Evolutionary conservation across 2,329 filamentous ascomycete genomes (phyloP).

Genomic region (Massarina eburnea): DNA sequence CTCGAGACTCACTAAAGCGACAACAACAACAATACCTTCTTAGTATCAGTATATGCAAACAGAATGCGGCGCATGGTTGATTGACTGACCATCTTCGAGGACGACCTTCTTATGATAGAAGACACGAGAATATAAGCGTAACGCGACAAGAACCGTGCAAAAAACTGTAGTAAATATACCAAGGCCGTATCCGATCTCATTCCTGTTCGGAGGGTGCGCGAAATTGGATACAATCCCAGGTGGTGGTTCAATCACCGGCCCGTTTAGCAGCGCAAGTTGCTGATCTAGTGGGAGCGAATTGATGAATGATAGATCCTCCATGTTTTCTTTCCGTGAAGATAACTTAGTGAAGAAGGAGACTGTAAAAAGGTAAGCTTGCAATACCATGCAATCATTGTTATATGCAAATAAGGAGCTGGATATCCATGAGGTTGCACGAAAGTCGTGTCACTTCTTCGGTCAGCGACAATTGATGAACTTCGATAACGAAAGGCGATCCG

Average conservation of each 20-base stretch:
- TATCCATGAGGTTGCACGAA: no score
- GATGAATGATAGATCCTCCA: no score
- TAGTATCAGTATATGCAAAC: no score
- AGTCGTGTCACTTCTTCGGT: no score
- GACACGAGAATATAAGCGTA: conserved; percentile 7
- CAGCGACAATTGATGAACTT: no score
- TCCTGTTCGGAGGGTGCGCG: conserved; percentile 8
- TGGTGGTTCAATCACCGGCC: conserved; percentile 9
- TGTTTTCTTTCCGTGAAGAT: no score
- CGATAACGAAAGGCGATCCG: no score
- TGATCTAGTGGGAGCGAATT: background rate
- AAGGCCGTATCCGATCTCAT: conserved; percentile 4
- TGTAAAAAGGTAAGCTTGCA: no score
- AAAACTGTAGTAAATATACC: background rate
- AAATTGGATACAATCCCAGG: conserved; percentile 9
- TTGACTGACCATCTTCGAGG: conserved; percentile 15
- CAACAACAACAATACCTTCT: background rate
- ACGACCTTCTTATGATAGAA: conserved; percentile 4
- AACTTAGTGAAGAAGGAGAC: no score
- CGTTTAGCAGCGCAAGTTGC: conserved; percentile 6
- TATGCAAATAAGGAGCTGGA: no score
- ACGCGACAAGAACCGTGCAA: background rate
- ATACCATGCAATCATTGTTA: no score
- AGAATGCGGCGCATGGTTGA: no score
- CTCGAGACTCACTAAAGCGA: background rate